Percentiles rank a stretch among this genome's conserved stretches.
These are phyloP conservation scores for Sanguinoderma infundibulare DNA, from an alignment of 1,284 basidiomycete genomes.

Conservation along the genomic window DNA sequence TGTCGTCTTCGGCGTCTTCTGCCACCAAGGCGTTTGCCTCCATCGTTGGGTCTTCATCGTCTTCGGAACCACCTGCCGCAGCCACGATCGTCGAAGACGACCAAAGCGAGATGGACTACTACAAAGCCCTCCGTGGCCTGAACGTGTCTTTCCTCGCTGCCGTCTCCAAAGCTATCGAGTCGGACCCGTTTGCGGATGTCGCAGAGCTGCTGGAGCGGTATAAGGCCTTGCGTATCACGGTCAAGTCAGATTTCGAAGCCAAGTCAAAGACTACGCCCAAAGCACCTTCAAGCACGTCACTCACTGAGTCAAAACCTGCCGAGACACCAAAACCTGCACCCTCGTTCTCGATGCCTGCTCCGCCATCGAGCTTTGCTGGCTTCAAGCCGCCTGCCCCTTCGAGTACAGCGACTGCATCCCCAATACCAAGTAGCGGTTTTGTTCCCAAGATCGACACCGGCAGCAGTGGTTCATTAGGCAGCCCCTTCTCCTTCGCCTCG, in stretches of 20 bases:
- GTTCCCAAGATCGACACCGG: constrained; percentile 19
- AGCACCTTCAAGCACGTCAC: neutral
- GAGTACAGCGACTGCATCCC: neutral
- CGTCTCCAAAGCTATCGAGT: constrained; percentile 64
- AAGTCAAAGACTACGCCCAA: constrained; percentile 32
- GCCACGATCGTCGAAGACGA: constrained; percentile 31
- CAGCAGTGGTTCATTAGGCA: constrained; percentile 9
- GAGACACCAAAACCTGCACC: constrained; percentile 8
- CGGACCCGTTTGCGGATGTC: constrained; percentile 81
- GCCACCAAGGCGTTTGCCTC: constrained; percentile 42
- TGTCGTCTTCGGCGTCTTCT: constrained; percentile 37
- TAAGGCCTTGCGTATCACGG: constrained; percentile 56
- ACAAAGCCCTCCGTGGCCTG: constrained; percentile 77
- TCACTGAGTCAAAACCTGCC: constrained; percentile 3
- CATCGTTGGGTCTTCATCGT: constrained; percentile 33
- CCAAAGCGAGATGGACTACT: constrained; percentile 59
- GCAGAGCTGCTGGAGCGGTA: constrained; percentile 68
- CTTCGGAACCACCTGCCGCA: constrained; percentile 15
- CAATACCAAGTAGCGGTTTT: constrained; percentile 12
- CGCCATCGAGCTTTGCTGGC: constrained; percentile 39
- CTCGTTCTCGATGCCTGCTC: constrained; percentile 44
- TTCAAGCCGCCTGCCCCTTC: constrained; percentile 22
- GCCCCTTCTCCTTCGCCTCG: constrained; percentile 22
- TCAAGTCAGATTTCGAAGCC: constrained; percentile 61
- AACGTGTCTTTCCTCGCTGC: constrained; percentile 75